Evolutionary conservation across 2,329 filamentous ascomycete species (phyloP).

Genomic region (Fusarium sp.): DNA sequence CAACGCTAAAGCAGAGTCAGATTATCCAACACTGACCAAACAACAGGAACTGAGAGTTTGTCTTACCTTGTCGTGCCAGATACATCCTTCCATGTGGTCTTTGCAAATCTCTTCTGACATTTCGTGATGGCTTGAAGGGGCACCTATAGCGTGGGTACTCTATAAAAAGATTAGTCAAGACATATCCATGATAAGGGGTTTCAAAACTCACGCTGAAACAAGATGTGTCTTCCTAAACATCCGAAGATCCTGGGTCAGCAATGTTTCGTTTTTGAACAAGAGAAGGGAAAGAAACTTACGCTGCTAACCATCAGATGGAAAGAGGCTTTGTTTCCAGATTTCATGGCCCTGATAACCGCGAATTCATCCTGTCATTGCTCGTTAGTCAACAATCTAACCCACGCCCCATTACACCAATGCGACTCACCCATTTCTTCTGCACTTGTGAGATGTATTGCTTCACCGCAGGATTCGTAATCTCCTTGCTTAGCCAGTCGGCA

Average conservation of each 20-base stretch:
- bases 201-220: neutral
- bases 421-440: slow-evolving; percentile 1
- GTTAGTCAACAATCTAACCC: neutral
- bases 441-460: neutral
- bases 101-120: neutral
- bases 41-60: no score
- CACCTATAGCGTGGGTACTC: no score
- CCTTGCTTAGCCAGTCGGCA: neutral
- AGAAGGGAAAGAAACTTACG: no score
- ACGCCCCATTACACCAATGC: neutral
- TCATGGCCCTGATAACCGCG: neutral
- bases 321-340: neutral
- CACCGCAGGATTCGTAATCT: neutral
- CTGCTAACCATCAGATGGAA: no score
- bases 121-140: neutral
- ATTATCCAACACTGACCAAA: no score
- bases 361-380: neutral
- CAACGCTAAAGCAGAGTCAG: neutral
- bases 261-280: no score
- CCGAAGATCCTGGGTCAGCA: neutral
- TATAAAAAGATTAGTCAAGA: no score
- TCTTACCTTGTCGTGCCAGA: slow-evolving; percentile 1
- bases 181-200: no score
- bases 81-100: neutral
- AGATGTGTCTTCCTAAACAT: neutral